phyloP scores from a whole-genome alignment of 2,329 filamentous ascomycete species.

The Ophiostoma montium region DNA sequence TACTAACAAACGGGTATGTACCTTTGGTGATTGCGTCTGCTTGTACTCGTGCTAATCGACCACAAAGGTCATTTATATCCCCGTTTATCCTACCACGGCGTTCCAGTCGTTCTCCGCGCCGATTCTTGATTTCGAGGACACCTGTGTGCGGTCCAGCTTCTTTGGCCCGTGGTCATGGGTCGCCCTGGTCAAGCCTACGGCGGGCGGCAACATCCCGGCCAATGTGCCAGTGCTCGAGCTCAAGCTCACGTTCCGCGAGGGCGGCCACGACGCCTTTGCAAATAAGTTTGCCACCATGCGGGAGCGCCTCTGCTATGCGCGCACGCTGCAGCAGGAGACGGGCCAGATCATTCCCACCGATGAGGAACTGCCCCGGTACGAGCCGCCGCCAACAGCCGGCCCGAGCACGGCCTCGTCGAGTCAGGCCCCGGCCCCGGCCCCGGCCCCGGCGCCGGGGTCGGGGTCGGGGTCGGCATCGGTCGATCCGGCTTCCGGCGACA shows the following conservation, averaged over 20 bases:
- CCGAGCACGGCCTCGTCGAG: neutral
- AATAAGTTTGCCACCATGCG: slow-evolving; percentile 70
- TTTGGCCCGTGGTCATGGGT: slow-evolving; percentile 90
- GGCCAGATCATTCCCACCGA: slow-evolving; percentile 53
- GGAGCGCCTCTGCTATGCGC: slow-evolving; percentile 67
- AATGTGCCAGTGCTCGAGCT: slow-evolving; percentile 61
- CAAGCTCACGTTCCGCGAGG: slow-evolving; percentile 83
- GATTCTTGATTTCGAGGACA: slow-evolving; percentile 76
- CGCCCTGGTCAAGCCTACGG: slow-evolving; percentile 63
- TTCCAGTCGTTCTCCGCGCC: slow-evolving; percentile 84
- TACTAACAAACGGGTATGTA: slow-evolving; percentile 67
- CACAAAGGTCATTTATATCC: slow-evolving; percentile 71
- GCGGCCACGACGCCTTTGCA: slow-evolving; percentile 87
- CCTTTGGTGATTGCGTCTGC: slow-evolving; percentile 2
- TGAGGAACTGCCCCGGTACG: slow-evolving; percentile 81
- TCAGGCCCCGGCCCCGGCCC: no score
- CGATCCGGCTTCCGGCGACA: neutral
- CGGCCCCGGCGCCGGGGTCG: no score
- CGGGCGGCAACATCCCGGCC: slow-evolving; percentile 68
- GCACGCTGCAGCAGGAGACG: slow-evolving; percentile 57
- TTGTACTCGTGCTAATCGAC: neutral
- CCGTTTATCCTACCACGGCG: slow-evolving; percentile 49
- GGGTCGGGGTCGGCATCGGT: neutral
- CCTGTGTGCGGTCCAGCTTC: slow-evolving; percentile 74
- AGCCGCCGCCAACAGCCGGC: slow-evolving; percentile 21